These are phyloP conservation scores for Glebionis coronaria DNA, from an alignment of 129 eudicot species.

Conservation along the genomic window DNA sequence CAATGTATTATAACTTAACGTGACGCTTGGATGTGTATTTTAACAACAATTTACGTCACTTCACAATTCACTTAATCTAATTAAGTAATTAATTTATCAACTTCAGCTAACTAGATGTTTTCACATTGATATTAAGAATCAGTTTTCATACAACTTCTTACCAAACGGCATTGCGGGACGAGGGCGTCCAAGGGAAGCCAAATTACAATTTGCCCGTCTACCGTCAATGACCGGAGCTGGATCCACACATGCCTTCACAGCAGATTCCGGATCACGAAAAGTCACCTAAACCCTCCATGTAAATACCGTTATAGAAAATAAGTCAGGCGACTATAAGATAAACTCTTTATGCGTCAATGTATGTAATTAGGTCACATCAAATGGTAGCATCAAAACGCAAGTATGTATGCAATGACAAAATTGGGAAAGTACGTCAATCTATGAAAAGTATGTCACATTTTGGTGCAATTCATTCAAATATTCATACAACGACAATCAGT, in stretches of 20 bases:
- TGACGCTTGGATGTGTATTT: neutral
- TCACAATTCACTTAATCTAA: neutral
- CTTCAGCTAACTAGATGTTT: neutral
- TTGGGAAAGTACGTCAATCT: no score
- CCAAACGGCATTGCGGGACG: constrained; percentile 63
- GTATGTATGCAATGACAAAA: no score
- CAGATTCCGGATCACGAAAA: constrained; percentile 96
- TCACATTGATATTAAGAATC: neutral
- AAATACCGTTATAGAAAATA: constrained; percentile 37
- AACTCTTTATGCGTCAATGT: neutral
- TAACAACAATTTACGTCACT: neutral
- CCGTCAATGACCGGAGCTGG: constrained; percentile 91
- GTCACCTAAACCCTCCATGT: constrained; percentile 91
- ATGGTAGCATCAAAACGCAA: no score
- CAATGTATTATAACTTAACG: neutral
- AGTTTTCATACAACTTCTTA: constrained; percentile 26
- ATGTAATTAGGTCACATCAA: neutral
- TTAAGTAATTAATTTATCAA: neutral
- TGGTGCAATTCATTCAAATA: no score
- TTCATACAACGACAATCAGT: no score
- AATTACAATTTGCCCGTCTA: constrained; percentile 88
- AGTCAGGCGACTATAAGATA: constrained; percentile 33
- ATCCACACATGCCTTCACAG: constrained; percentile 79
- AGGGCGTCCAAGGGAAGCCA: constrained; percentile 97
- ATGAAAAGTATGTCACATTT: no score